Percentiles rank a stretch among this genome's conserved stretches.
Conservation (phyloP, 2,329 filamentous ascomycete species). For the Biscogniauxia sp. region DNA sequence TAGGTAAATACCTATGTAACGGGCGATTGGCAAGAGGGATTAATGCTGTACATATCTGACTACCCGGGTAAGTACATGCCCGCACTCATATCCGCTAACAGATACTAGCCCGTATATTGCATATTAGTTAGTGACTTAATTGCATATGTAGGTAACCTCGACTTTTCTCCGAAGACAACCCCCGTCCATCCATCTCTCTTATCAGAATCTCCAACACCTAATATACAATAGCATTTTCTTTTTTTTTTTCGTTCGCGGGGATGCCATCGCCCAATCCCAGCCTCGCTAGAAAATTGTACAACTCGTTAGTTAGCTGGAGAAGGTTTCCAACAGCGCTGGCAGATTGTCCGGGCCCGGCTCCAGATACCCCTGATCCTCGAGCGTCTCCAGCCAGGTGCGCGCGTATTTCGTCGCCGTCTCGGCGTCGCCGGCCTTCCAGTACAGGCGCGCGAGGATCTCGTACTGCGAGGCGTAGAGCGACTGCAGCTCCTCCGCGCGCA, state of each 20-base stretch:
- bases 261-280: background rate
- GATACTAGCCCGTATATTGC: too few species aligned
- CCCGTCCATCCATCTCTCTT: too few species aligned
- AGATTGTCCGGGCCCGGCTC: conserved; percentile 18
- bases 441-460: conserved; percentile 34
- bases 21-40: too few species aligned
- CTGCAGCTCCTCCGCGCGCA: conserved; percentile 30
- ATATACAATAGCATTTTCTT: too few species aligned
- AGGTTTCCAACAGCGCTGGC: conserved; percentile 19
- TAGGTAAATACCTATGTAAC: too few species aligned
- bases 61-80: too few species aligned
- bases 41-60: too few species aligned
- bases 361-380: conserved; percentile 32
- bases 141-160: too few species aligned
- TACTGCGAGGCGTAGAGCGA: conserved; percentile 33
- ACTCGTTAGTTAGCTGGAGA: conserved; percentile 9
- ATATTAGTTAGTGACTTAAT: too few species aligned
- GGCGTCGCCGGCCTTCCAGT: conserved; percentile 29
- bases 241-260: background rate
- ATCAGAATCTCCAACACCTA: too few species aligned
- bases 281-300: background rate
- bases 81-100: too few species aligned
- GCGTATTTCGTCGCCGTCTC: conserved; percentile 30
- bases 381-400: conserved; percentile 27
- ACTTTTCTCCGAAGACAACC: too few species aligned